Evolutionary conservation across 140 eudicot species (phyloP).

Genomic region (Senecio squalidus): DNA sequence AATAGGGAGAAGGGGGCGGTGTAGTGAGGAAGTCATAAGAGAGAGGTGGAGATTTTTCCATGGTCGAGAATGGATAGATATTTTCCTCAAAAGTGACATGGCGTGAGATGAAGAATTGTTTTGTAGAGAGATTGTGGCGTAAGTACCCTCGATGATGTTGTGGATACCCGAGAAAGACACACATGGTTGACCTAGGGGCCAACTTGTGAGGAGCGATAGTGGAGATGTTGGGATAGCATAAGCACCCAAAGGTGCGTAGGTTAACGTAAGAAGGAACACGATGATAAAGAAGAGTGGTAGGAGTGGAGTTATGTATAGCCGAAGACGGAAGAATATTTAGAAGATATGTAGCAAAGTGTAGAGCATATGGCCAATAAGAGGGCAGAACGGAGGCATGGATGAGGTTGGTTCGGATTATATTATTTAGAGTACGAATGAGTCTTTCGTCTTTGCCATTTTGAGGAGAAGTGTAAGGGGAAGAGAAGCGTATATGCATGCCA

Average conservation of each 20-base stretch:
- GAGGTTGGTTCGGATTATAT: neutral
- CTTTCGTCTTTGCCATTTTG: conserved; percentile 1
- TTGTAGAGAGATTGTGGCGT: neutral
- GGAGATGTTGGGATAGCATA: neutral
- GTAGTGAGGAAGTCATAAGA: too few relatives aligned
- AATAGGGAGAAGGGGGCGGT: too few relatives aligned
- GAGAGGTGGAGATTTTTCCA: too few relatives aligned
- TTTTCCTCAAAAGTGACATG: neutral
- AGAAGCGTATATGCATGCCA: neutral
- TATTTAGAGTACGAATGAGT: neutral
- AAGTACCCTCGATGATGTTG: neutral
- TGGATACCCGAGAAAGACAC: conserved; percentile 2
- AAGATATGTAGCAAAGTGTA: neutral
- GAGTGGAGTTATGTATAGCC: neutral
- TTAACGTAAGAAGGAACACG: neutral
- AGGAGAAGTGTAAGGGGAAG: neutral
- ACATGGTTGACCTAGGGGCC: neutral
- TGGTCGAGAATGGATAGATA: neutral
- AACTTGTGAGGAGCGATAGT: neutral
- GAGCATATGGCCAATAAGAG: neutral
- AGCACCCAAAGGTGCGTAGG: neutral
- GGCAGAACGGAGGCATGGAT: neutral
- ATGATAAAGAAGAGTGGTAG: neutral
- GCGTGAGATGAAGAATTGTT: neutral
- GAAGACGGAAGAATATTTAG: neutral